Percentiles rank a stretch among this genome's conserved stretches.
phyloP scores from a whole-genome alignment of 2,329 filamentous ascomycete species.

The Stagonosporopsis chrysanthemi region DNA sequence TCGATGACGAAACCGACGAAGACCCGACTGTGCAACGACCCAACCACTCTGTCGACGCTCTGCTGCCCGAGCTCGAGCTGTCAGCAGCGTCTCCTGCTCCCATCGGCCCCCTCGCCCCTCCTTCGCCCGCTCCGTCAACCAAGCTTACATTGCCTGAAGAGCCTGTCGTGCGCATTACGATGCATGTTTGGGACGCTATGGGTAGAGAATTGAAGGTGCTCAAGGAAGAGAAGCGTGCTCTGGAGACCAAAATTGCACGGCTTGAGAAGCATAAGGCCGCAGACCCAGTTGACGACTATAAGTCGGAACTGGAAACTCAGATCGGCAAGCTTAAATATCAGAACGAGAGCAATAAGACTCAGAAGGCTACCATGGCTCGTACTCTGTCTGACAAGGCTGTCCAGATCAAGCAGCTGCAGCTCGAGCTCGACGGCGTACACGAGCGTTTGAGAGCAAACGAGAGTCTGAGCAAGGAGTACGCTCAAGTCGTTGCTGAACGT shows the following conservation, averaged over 20 bases:
- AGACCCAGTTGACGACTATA: neutral
- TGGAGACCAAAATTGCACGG: constrained; percentile 12
- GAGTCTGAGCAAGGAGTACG: neutral
- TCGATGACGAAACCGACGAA: constrained; percentile 6
- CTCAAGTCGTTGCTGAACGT: constrained; percentile 8
- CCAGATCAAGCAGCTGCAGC: constrained; percentile 25
- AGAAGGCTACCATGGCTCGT: constrained; percentile 29
- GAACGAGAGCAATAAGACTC: constrained; percentile 26
- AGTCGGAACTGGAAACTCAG: constrained; percentile 7
- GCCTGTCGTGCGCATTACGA: constrained; percentile 14
- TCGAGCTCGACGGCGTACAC: constrained; percentile 19
- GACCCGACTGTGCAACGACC: neutral
- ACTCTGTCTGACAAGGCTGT: constrained; percentile 26
- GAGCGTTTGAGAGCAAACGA: neutral
- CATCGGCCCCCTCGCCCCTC: constrained; percentile 7
- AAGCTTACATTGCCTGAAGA: neutral
- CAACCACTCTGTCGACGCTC: neutral
- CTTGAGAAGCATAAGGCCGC: neutral
- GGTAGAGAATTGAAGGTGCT: constrained; percentile 1
- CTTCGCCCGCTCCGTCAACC: constrained; percentile 13
- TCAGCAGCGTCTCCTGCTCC: neutral
- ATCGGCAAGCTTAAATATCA: constrained; percentile 28
- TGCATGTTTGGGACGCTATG: constrained; percentile 16
- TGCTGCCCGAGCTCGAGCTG: neutral
- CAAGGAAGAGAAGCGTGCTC: constrained; percentile 9